Base-by-base conservation (phyloP, 1,139 yeast genomes). In the Magnusiomyces sp. region DNA sequence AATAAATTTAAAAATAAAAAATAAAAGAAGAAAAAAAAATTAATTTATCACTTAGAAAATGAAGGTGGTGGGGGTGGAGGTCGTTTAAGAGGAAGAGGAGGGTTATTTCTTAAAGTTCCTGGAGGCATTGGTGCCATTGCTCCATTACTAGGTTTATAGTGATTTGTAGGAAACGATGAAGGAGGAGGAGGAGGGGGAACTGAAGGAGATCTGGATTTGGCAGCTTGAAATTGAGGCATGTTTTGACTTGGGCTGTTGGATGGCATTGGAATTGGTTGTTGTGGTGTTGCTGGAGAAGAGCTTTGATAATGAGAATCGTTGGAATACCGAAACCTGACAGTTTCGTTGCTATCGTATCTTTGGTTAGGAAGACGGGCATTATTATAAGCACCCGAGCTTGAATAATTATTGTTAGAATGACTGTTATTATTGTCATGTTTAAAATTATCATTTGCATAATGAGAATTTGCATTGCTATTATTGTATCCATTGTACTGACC, bases 21-120 rank as follows among this genome's bases (percentile, higher is more conserved):
- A 37, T 3, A 9, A 34, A 16, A 16, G 7, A 34, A 34, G 17
- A 34, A 34, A 9, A 34, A 34, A 34, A 16, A 16, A 34, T n/a
- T n/a, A 14, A 14, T 20, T 14, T 14, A 20, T 20, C n/a, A 37
- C 11, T 17, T 20, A 17, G 20, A 3, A 37, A 20, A 23, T 2
- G 55, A 32, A 27, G 53, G 53, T 27, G 56, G 53, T 32, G 55
- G 51, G 23, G 50, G 53, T 33, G 33, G 45, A 27, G 49, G 42
- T 3, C 45, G 34, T 16, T 45, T 45, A 16, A 51, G 55, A 9
- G 55, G 51, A 27, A 47, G 48, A 5, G 48, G 52, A 5, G 43
- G 46, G 7, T 23, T 23, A 23, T 23, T 23, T 23, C 11, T 41
- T 11, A 6, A 19, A 33, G 9, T 38, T 40, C 37, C 16, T 11